Base-by-base conservation (phyloP, 2,329 filamentous ascomycete species). In the Catunica adiposa region DNA sequence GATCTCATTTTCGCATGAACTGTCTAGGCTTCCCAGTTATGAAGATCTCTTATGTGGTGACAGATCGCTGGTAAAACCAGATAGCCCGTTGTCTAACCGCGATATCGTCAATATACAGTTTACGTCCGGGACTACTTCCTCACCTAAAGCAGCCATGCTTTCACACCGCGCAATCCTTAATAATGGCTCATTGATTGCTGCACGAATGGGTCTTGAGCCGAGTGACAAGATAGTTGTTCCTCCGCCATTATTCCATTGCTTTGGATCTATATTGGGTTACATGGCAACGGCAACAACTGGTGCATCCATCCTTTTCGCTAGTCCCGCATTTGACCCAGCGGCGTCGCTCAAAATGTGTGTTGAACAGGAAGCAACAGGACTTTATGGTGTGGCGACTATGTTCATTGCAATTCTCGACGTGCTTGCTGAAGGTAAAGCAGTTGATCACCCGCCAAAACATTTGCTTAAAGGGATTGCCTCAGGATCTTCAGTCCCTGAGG, bases 31-130 rank as follows among this genome's bases (percentile, higher is more conserved):
- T n/a, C 77, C 68, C 0, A 69, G 71, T 1, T 77, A 75, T 61
- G 57, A 67, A 1, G 55, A 61, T 1, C 67, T 82, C 29, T 62
- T 72, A 40, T 59, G 62, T 15, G 61, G 65, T 15, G 66, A 68
- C 0, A 60, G 64, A 1, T 58, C 63, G 0, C 17, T 65, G 1
- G 62, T 79, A 1, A 63, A 59, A 20, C 75, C 76, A 0, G 71
- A 75, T 55, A 56, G 66, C 23, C 70, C 70, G 0, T 71, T 83
- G 1, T 61, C 72, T 15, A 73, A 80, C 0, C 66, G 78, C 59
- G 90, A 97, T 53, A 80, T 84, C 1, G 83, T 94, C 61, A 97
- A 96, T 65, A 95, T 97, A 61, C 90, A 97, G 67, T 97, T 97
- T 71, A 98, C 92, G 0, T 90, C 84, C 0, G 92, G 90, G n/a